phyloP scores from a whole-genome alignment of 1,284 basidiomycete species.

The Irpex sp. region DNA sequence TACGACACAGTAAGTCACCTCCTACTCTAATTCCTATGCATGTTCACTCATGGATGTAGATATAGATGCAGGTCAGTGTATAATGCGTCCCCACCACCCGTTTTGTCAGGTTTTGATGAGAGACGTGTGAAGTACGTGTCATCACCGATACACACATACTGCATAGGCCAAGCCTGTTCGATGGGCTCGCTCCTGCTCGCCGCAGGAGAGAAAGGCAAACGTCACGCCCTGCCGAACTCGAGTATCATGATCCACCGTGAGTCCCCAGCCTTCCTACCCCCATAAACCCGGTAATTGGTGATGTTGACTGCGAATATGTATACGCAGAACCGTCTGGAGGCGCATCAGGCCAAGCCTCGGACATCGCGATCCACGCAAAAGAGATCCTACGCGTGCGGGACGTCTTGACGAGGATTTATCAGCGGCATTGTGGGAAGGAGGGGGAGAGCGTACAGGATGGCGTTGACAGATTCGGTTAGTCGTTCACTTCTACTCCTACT shows the following conservation, averaged over 20 bases:
- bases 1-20: conserved; percentile 80
- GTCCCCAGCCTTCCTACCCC: conserved; percentile 29
- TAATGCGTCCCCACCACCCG: neutral
- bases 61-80: conserved; percentile 69
- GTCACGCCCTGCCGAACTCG: conserved; percentile 86
- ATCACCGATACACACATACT: conserved; percentile 92
- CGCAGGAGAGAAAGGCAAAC: conserved; percentile 83
- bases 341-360: conserved; percentile 88
- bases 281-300: neutral
- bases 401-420: conserved; percentile 81
- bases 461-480: conserved; percentile 74
- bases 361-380: conserved; percentile 92
- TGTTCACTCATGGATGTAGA: conserved; percentile 20
- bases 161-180: conserved; percentile 87
- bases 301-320: neutral
- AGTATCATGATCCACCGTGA: conserved; percentile 96
- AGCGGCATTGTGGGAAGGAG: conserved; percentile 67
- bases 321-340: conserved; percentile 87
- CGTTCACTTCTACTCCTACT: conserved; percentile 4
- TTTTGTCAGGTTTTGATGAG: neutral
- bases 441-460: conserved; percentile 66
- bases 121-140: conserved; percentile 70
- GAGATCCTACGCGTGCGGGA: conserved; percentile 88
- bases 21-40: neutral
- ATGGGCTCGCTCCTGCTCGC: conserved; percentile 91